Base-by-base conservation (phyloP, 192 early-diverging fungal genomes). In the Coemansia sp. region DNA sequence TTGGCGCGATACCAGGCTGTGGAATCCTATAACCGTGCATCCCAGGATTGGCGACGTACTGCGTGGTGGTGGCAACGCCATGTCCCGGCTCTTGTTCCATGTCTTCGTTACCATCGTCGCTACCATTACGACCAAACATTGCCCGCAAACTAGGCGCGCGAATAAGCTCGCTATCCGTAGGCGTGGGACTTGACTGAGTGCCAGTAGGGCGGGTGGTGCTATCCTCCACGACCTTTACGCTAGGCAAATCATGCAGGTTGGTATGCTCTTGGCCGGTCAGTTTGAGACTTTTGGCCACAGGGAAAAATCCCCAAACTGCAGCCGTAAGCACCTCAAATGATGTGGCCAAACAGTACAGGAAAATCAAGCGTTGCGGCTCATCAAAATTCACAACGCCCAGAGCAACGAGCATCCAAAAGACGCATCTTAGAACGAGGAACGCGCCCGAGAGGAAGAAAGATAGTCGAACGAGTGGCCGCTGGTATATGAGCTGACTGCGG, bases 321-420 rank as follows among this genome's bases (percentile, higher is more conserved):
- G 64, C 67, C 0, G 66, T 65, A 46, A 67, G 46, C 27, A 73
- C 65, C 41, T 81, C 79, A 50, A 69, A 59, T 0, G 61, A 63
- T 4, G 79, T 81, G 3, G 67, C 66, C 59, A 77, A 41, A 21
- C 74, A 81, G 59, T 64, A 81, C 21, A 81, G 71, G 33, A 78
- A 83, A 31, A 83, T 75, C 66, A 64, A 66, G 24, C 81, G 81
- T 36, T 75, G 74, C 24, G 67, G 24, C 64, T 72, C 69, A 5
- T 65, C 62, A 48, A 83, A 69, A 41, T 61, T 48, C 2, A 78
- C 24, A 14, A 78, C 53, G 19, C 70, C 48, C 54, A 78, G 68
- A 31, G 64, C 75, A 17, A 83, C 53, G 17, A 83, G 72, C 81
- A 83, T 83, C 73, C 70, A 77, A 40, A 74, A 83, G 56, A 83